Conservation (phyloP, 2,329 filamentous ascomycete species). For the Penicillium sp. region DNA sequence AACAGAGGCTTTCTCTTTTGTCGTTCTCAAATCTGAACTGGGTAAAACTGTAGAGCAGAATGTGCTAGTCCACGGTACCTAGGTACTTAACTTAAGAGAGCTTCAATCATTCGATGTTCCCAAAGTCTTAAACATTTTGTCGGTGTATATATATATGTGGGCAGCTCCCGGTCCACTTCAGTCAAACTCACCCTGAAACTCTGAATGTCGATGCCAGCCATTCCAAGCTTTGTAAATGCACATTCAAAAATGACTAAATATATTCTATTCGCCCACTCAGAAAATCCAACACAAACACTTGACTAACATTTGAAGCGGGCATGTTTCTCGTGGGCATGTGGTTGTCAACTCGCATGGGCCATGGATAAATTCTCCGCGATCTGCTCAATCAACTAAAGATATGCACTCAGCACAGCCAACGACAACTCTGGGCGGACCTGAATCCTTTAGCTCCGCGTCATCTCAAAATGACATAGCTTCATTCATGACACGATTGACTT, state of each 20-base stretch:
- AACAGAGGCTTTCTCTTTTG: constrained; percentile 6
- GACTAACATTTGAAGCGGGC: background rate
- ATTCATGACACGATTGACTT: background rate
- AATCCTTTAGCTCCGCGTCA: background rate
- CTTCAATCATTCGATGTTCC: background rate
- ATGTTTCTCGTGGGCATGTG: background rate
- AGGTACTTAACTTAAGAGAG: too few relatives aligned
- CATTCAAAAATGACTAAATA: too few relatives aligned
- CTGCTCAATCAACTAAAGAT: background rate
- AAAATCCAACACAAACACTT: background rate
- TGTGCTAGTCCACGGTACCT: background rate
- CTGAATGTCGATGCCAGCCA: too few relatives aligned
- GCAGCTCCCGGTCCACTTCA: background rate
- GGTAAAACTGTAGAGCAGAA: background rate
- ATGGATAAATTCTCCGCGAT: background rate
- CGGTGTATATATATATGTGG: background rate
- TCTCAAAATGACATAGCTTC: background rate
- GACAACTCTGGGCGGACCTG: too few relatives aligned
- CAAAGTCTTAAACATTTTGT: background rate
- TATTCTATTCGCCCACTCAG: too few relatives aligned
- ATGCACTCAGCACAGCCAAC: background rate
- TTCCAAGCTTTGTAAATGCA: too few relatives aligned
- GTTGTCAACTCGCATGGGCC: background rate
- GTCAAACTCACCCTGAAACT: too few relatives aligned
- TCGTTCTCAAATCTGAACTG: background rate